phyloP scores from a whole-genome alignment of 2,329 filamentous ascomycete genomes.

The Mycosphaerella sp. region DNA sequence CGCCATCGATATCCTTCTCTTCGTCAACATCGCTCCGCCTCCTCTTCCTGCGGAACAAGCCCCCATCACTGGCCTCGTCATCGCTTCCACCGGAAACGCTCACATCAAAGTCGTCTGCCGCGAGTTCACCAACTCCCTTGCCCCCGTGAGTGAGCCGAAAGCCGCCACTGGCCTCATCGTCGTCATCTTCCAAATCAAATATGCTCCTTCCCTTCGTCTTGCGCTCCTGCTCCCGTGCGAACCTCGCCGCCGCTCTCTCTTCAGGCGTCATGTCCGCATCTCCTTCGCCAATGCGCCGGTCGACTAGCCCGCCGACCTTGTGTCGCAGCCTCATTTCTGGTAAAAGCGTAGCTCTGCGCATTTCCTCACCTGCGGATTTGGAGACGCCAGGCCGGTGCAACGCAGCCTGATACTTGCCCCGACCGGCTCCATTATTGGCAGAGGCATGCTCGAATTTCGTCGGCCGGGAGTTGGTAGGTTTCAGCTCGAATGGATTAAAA shows the following conservation, averaged over 20 bases:
- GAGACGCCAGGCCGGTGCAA: slow-evolving; percentile 74
- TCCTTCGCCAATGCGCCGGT: slow-evolving; percentile 92
- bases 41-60: slow-evolving; percentile 39
- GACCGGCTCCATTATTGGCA: slow-evolving; percentile 31
- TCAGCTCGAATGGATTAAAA: slow-evolving; percentile 96
- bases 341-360: slow-evolving; percentile 75
- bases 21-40: slow-evolving; percentile 50
- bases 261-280: slow-evolving; percentile 91
- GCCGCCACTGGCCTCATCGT: slow-evolving; percentile 47
- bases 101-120: slow-evolving; percentile 61
- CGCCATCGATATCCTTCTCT: slow-evolving; percentile 47
- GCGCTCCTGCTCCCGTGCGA: slow-evolving; percentile 78
- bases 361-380: slow-evolving; percentile 81
- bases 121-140: slow-evolving; percentile 60
- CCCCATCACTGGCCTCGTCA: slow-evolving; percentile 32
- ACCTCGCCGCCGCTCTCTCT: slow-evolving; percentile 84
- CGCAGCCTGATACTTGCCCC: slow-evolving; percentile 49
- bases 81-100: slow-evolving; percentile 37
- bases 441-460: slow-evolving; percentile 70
- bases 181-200: slow-evolving; percentile 87
- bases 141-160: slow-evolving; percentile 74
- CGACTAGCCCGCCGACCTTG: slow-evolving; percentile 86
- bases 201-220: slow-evolving; percentile 69
- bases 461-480: slow-evolving; percentile 55
- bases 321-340: slow-evolving; percentile 83